These are phyloP conservation scores for Pestalotiopsis fici DNA, from an alignment of 2,329 filamentous ascomycete genomes.

Conservation along the genomic window DNA sequence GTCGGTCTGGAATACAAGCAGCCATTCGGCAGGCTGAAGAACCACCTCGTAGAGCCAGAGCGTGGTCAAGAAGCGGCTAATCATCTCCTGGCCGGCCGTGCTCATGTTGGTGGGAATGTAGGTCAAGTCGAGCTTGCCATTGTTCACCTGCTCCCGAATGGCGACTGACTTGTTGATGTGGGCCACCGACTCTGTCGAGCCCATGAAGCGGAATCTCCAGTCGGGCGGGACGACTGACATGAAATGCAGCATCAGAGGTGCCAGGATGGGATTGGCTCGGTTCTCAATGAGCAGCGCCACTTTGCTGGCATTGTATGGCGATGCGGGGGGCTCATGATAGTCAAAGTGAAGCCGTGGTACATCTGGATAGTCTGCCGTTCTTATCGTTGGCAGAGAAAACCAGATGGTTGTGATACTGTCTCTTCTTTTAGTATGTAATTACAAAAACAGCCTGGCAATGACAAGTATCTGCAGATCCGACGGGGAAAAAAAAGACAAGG, in stretches of 20 bases:
- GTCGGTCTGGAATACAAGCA: slow-evolving; percentile 57
- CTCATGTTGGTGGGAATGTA: slow-evolving; percentile 54
- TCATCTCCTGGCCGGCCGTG: slow-evolving; percentile 50
- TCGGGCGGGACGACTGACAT: slow-evolving; percentile 57
- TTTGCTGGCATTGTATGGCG: slow-evolving; percentile 49
- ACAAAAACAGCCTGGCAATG: background rate
- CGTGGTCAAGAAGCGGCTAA: slow-evolving; percentile 53
- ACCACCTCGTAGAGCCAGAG: slow-evolving; percentile 52
- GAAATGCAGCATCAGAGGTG: slow-evolving; percentile 56
- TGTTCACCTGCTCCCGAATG: slow-evolving; percentile 41
- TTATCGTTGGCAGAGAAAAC: slow-evolving; percentile 13
- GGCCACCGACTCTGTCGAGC: slow-evolving; percentile 45
- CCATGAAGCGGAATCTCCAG: slow-evolving; percentile 60
- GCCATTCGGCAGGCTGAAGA: slow-evolving; percentile 51
- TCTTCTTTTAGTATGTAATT: background rate
- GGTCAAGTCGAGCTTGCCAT: slow-evolving; percentile 51
- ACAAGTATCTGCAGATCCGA: background rate
- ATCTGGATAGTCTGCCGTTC: background rate
- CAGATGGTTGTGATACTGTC: slow-evolving; percentile 8
- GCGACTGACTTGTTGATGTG: slow-evolving; percentile 45
- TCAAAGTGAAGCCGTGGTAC: slow-evolving; percentile 27
- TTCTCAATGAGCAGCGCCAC: slow-evolving; percentile 58
- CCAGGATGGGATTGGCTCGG: slow-evolving; percentile 48
- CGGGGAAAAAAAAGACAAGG: background rate
- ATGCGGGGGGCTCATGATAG: slow-evolving; percentile 27